Evolutionary conservation across 768 basidiomycete genomes (phyloP).

Genomic region (Pleurotus tuoliensis): DNA sequence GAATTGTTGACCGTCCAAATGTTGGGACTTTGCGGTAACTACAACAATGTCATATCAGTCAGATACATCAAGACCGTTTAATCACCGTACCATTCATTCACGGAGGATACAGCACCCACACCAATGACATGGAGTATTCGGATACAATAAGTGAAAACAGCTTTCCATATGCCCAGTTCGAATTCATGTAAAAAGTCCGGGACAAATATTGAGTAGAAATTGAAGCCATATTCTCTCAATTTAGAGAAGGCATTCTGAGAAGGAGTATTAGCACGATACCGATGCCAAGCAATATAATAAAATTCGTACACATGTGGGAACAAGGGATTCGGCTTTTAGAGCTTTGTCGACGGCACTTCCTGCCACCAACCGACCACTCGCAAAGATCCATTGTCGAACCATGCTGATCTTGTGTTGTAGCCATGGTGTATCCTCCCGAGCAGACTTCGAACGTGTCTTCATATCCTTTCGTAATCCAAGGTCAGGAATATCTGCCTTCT

Average conservation of each 20-base stretch:
- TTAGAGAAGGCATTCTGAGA: no score
- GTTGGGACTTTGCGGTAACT: conserved; percentile 24
- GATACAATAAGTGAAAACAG: conserved; percentile 26
- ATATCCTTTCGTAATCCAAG: conserved; percentile 23
- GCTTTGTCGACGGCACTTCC: background rate
- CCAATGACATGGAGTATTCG: conserved; percentile 18
- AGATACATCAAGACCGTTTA: background rate
- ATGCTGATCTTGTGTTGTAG: background rate
- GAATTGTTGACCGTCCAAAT: conserved; percentile 29
- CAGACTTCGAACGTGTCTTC: background rate
- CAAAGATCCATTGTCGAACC: conserved; percentile 8
- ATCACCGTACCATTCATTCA: conserved; percentile 18
- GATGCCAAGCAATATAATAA: no score
- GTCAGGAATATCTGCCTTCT: conserved; percentile 18
- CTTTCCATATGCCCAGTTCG: no score
- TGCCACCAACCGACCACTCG: background rate
- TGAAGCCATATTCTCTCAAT: no score
- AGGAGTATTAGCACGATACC: no score
- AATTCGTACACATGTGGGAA: conserved; percentile 21
- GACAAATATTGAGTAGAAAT: no score
- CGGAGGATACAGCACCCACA: conserved; percentile 8
- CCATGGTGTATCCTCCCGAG: conserved; percentile 7
- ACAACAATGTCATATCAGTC: background rate
- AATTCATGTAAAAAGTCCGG: no score
- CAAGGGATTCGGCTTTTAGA: background rate